Conservation (phyloP, 192 early-diverging fungal species). For the Glomus cerebriforme region DNA sequence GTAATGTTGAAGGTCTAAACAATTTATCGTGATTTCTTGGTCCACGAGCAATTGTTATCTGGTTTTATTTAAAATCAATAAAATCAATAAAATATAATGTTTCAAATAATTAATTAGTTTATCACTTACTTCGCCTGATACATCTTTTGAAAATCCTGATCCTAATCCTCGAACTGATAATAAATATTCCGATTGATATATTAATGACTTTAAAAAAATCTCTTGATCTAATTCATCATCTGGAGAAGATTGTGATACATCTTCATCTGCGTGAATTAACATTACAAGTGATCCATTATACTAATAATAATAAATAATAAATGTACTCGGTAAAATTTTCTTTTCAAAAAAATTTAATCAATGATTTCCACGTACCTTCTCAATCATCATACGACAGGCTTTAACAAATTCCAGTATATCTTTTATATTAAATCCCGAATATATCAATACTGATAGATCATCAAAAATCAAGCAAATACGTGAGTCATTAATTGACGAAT, state of each 20-base stretch:
- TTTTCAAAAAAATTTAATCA: not conserved
- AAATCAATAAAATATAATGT: not conserved
- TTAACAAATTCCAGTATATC: slow-evolving; percentile 47
- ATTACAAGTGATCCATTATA: slow-evolving; percentile 52
- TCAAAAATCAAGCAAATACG: slow-evolving; percentile 53
- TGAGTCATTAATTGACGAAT: slow-evolving; percentile 21
- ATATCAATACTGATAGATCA: slow-evolving; percentile 53
- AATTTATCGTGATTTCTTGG: slow-evolving; percentile 46
- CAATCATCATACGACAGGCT: slow-evolving; percentile 46
- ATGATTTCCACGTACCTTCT: slow-evolving; percentile 33
- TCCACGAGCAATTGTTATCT: slow-evolving; percentile 55
- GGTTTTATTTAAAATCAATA: not conserved
- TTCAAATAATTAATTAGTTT: not conserved
- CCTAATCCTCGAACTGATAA: slow-evolving; percentile 51
- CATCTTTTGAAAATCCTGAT: slow-evolving; percentile 58
- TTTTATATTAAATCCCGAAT: slow-evolving; percentile 44
- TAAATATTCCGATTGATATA: slow-evolving; percentile 50
- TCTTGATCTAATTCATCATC: slow-evolving; percentile 36
- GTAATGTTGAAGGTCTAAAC: slow-evolving; percentile 48
- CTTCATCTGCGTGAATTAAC: slow-evolving; percentile 56
- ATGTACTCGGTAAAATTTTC: not conserved
- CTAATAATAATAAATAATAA: slow-evolving; percentile 15
- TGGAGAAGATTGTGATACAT: not conserved
- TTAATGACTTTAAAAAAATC: slow-evolving; percentile 50
- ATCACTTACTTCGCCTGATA: slow-evolving; percentile 53